Conservation (phyloP, 2,329 filamentous ascomycete genomes). For the Neonectria punicea region DNA sequence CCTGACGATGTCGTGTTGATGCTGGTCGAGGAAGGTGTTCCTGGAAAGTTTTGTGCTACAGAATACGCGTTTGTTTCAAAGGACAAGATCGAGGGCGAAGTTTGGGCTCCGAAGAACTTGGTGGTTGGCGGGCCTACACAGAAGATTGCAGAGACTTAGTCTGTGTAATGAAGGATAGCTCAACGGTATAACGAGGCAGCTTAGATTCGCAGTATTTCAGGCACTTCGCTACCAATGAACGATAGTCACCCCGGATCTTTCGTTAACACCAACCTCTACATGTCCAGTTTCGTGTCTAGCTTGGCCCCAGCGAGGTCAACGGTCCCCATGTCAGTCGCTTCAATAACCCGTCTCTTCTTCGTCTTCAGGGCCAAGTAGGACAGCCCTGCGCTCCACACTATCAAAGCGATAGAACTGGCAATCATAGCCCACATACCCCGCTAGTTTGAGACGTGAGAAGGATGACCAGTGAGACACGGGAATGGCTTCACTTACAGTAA, state of each 20-base stretch:
- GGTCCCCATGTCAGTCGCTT: not conserved
- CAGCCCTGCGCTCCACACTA: constrained; percentile 67
- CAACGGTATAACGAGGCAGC: not conserved
- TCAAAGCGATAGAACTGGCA: constrained; percentile 67
- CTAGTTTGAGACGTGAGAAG: constrained; percentile 45
- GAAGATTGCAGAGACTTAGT: not conserved
- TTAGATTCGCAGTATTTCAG: not conserved
- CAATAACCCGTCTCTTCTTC: not conserved
- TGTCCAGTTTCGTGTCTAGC: not conserved
- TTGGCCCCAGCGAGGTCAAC: not conserved
- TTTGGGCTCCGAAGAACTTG: not conserved
- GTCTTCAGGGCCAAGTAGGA: constrained; percentile 49
- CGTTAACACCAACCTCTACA: not conserved
- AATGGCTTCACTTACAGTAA: constrained; percentile 60
- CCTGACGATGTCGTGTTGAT: not conserved
- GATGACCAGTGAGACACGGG: constrained; percentile 2
- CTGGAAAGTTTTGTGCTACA: not conserved
- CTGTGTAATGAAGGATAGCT: not conserved
- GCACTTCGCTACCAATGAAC: not conserved
- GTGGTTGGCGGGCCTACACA: not conserved
- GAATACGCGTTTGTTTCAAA: not conserved
- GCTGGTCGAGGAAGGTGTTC: not conserved
- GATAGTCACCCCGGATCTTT: not conserved
- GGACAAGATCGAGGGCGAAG: not conserved
- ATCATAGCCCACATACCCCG: constrained; percentile 82